phyloP scores from a whole-genome alignment of 768 basidiomycete genomes.

The Leccinum uliginosum region DNA sequence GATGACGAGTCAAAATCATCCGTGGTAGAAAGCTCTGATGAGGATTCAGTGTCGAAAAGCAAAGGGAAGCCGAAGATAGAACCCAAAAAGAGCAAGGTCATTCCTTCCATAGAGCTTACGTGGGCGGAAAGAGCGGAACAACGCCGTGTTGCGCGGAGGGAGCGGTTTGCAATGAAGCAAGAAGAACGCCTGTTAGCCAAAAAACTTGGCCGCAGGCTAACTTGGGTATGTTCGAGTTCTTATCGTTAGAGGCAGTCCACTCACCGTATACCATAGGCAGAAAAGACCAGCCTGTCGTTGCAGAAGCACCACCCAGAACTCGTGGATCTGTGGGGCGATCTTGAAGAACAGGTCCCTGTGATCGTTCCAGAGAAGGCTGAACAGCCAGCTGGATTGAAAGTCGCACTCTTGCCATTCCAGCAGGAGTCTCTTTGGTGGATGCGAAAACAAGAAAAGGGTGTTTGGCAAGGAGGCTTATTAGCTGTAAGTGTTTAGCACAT shows the following conservation, averaged over 20 bases:
- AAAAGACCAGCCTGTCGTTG: slow-evolving; percentile 62
- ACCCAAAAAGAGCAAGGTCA: slow-evolving; percentile 13
- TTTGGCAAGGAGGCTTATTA: slow-evolving; percentile 90
- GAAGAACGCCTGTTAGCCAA: slow-evolving; percentile 49
- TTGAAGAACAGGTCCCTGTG: slow-evolving; percentile 58
- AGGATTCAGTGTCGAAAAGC: slow-evolving; percentile 23
- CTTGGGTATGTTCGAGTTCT: slow-evolving; percentile 45
- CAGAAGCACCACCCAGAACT: slow-evolving; percentile 76
- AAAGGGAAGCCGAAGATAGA: slow-evolving; percentile 32
- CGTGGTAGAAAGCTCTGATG: slow-evolving; percentile 9
- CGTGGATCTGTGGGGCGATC: slow-evolving; percentile 80
- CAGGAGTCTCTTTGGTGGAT: slow-evolving; percentile 95
- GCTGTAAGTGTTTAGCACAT: slow-evolving; percentile 50
- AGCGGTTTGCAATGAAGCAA: slow-evolving; percentile 30
- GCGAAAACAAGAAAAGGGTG: slow-evolving; percentile 82
- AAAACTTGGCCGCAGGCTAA: slow-evolving; percentile 71
- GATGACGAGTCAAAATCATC: slow-evolving; percentile 12
- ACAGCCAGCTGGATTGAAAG: slow-evolving; percentile 81
- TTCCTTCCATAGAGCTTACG: not conserved
- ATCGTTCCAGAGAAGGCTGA: slow-evolving; percentile 64
- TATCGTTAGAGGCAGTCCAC: slow-evolving; percentile 4
- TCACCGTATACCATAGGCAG: slow-evolving; percentile 48
- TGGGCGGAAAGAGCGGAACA: slow-evolving; percentile 9
- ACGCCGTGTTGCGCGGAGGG: slow-evolving; percentile 18
- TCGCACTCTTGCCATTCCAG: slow-evolving; percentile 90